A percentile compares a stretch with the other conserved stretches of the same genome.
Conservation (phyloP, 2,329 filamentous ascomycete genomes). For the Penicillium sp. region DNA sequence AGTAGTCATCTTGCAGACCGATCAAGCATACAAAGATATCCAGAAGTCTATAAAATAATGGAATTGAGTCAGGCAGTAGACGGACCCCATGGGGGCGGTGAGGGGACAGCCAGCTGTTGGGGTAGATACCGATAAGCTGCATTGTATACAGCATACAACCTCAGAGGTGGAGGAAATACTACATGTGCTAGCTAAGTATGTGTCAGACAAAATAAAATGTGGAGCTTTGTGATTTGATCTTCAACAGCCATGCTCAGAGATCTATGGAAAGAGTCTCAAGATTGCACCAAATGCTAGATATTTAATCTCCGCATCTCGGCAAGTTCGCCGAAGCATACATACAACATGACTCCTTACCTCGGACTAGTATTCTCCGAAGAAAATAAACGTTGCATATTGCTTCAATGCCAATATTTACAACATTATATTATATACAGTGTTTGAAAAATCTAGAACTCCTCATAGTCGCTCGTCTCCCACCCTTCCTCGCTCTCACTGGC, state of each 20-base stretch:
- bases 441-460: slow-evolving; percentile 5
- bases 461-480: slow-evolving; percentile 33
- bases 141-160: not conserved
- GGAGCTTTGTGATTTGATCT: too few species aligned
- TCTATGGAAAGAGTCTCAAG: not conserved
- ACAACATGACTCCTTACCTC: too few species aligned
- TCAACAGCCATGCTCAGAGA: not conserved
- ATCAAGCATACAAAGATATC: not conserved
- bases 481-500: slow-evolving; percentile 40
- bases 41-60: not conserved
- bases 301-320: slow-evolving; percentile 7
- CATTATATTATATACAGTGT: slow-evolving; percentile 1
- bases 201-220: too few species aligned
- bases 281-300: not conserved
- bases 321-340: not conserved
- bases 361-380: not conserved
- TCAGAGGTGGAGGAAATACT: not conserved
- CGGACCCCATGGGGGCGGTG: slow-evolving; percentile 18
- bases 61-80: slow-evolving; percentile 10
- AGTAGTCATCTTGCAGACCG: slow-evolving; percentile 65
- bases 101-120: slow-evolving; percentile 10
- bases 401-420: not conserved
- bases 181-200: too few species aligned
- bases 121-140: slow-evolving; percentile 1
- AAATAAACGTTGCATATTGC: not conserved